Evolutionary conservation across 1,139 yeast genomes (phyloP), one percentile per base, ranked within the genome.

Genomic region (Diutina rugosa): DNA sequence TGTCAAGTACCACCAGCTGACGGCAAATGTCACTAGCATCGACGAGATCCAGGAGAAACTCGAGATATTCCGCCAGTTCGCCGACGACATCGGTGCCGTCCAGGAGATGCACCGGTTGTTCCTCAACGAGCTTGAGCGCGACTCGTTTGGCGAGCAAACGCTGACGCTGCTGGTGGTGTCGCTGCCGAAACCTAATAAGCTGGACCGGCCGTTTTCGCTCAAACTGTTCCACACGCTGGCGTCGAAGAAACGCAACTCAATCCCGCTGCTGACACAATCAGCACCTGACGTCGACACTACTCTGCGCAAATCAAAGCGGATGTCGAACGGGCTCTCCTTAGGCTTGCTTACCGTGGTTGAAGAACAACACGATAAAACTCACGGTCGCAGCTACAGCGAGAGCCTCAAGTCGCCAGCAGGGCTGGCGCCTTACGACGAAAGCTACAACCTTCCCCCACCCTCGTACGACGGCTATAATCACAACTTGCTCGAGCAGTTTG

Each of bases 21-120:
- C 74, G 1, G 59, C 61, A 44, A 53, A 59, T 3, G 58, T 67
- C 7, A 61, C 66, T 26, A 69, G 72, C 57, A 58, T 62, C 9
- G 76, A 70, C 52, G 79, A 75, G 57, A 61, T 68, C 18, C 66
- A 69, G 54, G 79, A 76, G 59, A 74, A 74, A 58, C 53, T 74
- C 14, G 60, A 68, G 61, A 76, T 76, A 4, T 74, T 74, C 59
- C 64, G 64, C 32, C 77, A 72, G 60, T 76, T 76, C 57, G 64
- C 64, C 51, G 70, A 68, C 14, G 80, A 76, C 54, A 57, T 76
- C 2, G 61, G 63, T 28, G 57, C 62, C 8, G 66, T 73, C 8
- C 69, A 67, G 56, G 71, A 69, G 44, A 57, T 76, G n/a, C 72
- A 74, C 57, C 69, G 68, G 48, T 59, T 65, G 32, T 68, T 67